Base-by-base conservation (phyloP, 176 grass and related monocot genomes). In the Oryza punctata region DNA sequence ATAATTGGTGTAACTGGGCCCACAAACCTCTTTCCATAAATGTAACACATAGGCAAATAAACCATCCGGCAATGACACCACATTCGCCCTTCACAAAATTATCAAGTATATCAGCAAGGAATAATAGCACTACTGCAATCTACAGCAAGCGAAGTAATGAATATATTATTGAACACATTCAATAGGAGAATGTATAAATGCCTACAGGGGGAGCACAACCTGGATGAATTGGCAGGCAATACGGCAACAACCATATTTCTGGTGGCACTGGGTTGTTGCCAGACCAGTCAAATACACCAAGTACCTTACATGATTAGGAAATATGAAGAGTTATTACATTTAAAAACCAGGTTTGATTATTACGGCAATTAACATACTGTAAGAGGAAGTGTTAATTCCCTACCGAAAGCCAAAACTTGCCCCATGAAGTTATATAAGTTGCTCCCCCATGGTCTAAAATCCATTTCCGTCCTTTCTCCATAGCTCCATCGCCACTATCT, bases 11-110 rank as follows among this genome's bases (percentile, higher is more conserved):
- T 95, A 80, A 91, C 93, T 88, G 15, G 88, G 60, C 89, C 87
- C 10, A 91, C 88, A 91, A 98, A 98, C 32, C 95, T 93, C 87
- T 95, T 98, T 59, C 95, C 95, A 50, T 90, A 98, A 84, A 98
- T 88, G 78, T 98, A 95, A 60, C 90, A 95, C 95, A 98, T 98
- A 27, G 95, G 95, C 59, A 98, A 73, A 89, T 98, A 98, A 44
- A 98, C 92, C 95, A 95, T 98, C 64, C 95, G 86, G 45, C 95
- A 98, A 67, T 95, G 95, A 73, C 92, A 98, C 95, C 95, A 98
- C 92, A 98, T 98, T 54, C 92, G 84, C 75, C 95, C 91, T 98
- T 77, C 74, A 71, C 13, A n/a, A 8, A 32, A 29, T 63, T 50
- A 26, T 41, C 15, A 63, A 52, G 7, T 19, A 15, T 70, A 50